Conservation (phyloP, 208 protist genomes). For the Pavlovales sp. region DNA sequence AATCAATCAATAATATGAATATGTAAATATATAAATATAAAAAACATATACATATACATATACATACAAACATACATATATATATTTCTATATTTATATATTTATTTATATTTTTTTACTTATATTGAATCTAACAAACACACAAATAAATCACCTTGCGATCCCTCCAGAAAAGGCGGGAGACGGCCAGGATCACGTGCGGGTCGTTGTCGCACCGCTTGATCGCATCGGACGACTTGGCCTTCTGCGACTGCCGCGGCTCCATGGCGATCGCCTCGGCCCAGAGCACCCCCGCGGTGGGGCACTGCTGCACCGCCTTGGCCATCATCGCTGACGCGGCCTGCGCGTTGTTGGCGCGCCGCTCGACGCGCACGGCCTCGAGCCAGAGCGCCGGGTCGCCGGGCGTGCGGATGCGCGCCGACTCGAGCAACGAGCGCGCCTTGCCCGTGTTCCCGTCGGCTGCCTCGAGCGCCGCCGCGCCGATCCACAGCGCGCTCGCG, state of each 20-base stretch:
- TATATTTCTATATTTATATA: conserved; percentile 16
- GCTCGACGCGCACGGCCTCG: conserved; percentile 56
- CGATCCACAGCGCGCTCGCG: conserved; percentile 72
- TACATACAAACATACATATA: conserved; percentile 10
- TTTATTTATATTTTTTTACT: not conserved
- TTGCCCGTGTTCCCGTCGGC: conserved; percentile 6
- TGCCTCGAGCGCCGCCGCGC: conserved; percentile 57
- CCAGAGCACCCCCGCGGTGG: conserved; percentile 72
- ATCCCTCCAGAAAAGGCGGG: conserved; percentile 74
- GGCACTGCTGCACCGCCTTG: conserved; percentile 73
- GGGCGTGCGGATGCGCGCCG: conserved; percentile 65
- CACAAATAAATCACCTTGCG: no score
- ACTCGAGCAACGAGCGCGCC: conserved; percentile 70
- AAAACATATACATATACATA: no score
- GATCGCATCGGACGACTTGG: conserved; percentile 69
- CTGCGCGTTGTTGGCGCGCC: conserved; percentile 47
- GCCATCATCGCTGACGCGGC: conserved; percentile 54
- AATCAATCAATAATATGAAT: no score
- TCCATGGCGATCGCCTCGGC: conserved; percentile 73
- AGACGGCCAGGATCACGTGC: conserved; percentile 69
- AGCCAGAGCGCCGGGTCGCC: conserved; percentile 66
- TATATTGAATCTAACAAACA: not conserved
- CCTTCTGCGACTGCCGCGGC: conserved; percentile 59
- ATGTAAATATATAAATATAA: no score
- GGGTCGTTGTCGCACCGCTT: conserved; percentile 71